These are phyloP conservation scores for Ogataea pini DNA, from an alignment of 805 yeast genomes.

Conservation along the genomic window DNA sequence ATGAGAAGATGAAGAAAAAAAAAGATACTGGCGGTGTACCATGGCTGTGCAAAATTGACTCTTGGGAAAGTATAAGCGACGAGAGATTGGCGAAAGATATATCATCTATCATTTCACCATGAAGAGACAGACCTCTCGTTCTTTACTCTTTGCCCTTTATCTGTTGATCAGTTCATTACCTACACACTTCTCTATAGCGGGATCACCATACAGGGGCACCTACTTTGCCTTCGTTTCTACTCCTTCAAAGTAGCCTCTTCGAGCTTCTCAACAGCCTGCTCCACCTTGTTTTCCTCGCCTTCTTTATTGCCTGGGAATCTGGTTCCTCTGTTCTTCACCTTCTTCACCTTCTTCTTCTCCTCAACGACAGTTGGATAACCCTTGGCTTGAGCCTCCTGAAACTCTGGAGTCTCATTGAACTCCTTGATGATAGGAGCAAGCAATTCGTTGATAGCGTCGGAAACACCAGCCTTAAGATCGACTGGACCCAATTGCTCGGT, in stretches of 20 bases:
- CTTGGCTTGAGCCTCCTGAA: slow-evolving; percentile 67
- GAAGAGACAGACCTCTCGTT: no score
- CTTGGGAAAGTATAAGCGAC: not conserved
- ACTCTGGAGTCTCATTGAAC: slow-evolving; percentile 61
- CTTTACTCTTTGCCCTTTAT: no score
- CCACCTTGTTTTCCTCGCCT: slow-evolving; percentile 28
- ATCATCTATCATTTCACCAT: no score
- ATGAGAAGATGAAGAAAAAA: not conserved
- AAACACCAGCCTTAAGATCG: slow-evolving; percentile 89
- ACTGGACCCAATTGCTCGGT: slow-evolving; percentile 82
- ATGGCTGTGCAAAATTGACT: not conserved
- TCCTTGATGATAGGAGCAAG: slow-evolving; percentile 83
- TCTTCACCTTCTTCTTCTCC: slow-evolving; percentile 66
- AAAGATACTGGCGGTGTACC: not conserved
- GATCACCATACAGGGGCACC: not conserved
- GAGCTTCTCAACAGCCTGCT: slow-evolving; percentile 39
- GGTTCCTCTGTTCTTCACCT: slow-evolving; percentile 86
- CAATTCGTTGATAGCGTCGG: slow-evolving; percentile 77
- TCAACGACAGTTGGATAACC: slow-evolving; percentile 82
- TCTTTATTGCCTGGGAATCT: slow-evolving; percentile 72
- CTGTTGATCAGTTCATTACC: not conserved
- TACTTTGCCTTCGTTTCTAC: not conserved
- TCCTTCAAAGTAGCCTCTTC: slow-evolving; percentile 33
- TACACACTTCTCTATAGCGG: not conserved
- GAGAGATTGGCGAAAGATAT: no score